These are phyloP conservation scores for Microdochium nivale DNA, from an alignment of 2,329 filamentous ascomycete genomes.

Conservation along the genomic window DNA sequence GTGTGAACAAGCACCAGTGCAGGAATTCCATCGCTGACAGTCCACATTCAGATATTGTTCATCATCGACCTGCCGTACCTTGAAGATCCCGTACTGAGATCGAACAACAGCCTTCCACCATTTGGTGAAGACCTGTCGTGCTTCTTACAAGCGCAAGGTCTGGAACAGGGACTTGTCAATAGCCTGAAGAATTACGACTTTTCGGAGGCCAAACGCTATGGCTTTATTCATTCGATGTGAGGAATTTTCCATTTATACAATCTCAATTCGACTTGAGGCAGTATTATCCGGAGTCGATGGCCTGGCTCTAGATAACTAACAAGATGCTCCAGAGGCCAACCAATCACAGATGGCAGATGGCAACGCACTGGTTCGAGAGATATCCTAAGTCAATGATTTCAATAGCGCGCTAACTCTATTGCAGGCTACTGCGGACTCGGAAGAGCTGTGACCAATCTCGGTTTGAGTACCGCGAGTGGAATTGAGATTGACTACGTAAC, in stretches of 20 bases:
- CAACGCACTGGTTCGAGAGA: constrained; percentile 26
- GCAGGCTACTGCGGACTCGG: constrained; percentile 68
- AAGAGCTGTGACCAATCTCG: constrained; percentile 54
- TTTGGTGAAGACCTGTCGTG: constrained; percentile 65
- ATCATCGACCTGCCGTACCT: constrained; percentile 80
- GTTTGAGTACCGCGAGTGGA: constrained; percentile 43
- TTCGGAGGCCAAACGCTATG: constrained; percentile 57
- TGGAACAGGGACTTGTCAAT: constrained; percentile 54
- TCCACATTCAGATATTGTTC: constrained; percentile 57
- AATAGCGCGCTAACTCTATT: too few relatives aligned
- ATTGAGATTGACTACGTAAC: constrained; percentile 69
- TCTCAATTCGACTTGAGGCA: too few relatives aligned
- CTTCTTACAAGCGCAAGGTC: constrained; percentile 59
- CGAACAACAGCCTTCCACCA: constrained; percentile 25
- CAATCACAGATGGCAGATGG: constrained; percentile 39
- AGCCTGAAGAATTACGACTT: constrained; percentile 80
- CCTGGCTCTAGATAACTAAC: too few relatives aligned
- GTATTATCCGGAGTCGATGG: too few relatives aligned
- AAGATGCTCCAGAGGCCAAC: constrained; percentile 39
- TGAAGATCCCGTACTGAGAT: constrained; percentile 17
- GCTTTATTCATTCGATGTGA: constrained; percentile 81
- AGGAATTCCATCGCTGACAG: constrained; percentile 6
- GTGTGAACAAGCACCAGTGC: constrained; percentile 9
- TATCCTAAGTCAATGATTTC: background rate
- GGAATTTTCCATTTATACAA: constrained; percentile 13